phyloP scores from a whole-genome alignment of 352 stramenopile species.

The Phytopythium helicoides region DNA sequence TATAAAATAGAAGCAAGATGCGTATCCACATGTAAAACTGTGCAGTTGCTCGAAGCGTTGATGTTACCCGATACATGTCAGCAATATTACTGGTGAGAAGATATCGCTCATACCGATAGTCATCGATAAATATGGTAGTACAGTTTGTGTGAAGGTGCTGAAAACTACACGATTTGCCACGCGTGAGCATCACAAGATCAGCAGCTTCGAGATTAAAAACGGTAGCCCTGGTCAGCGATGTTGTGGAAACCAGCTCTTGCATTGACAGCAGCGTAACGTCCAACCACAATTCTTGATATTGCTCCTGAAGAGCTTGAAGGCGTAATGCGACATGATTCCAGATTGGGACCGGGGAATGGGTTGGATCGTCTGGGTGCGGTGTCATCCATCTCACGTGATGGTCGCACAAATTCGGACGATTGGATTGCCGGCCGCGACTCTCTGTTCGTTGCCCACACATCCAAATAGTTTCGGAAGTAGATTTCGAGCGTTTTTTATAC shows the following conservation, averaged over 20 bases:
- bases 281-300: conserved; percentile 24
- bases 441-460: too few relatives aligned
- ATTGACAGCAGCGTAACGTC: conserved; percentile 22
- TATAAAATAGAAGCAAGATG: conserved; percentile 25
- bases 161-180: conserved; percentile 14
- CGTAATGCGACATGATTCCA: conserved; percentile 29
- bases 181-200: conserved; percentile 26
- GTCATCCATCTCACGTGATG: conserved; percentile 16
- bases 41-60: conserved; percentile 21
- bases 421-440: background rate
- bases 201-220: conserved; percentile 12
- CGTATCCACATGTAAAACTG: conserved; percentile 54
- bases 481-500: too few relatives aligned
- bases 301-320: conserved; percentile 7
- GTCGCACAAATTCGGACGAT: conserved; percentile 20
- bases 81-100: conserved; percentile 27
- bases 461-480: too few relatives aligned
- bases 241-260: conserved; percentile 8
- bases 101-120: conserved; percentile 49
- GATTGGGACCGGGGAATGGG: conserved; percentile 13
- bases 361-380: conserved; percentile 9
- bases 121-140: conserved; percentile 42
- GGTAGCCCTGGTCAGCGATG: conserved; percentile 1
- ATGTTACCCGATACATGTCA: conserved; percentile 30
- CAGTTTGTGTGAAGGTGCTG: conserved; percentile 5